phyloP scores from a whole-genome alignment of 257 asterid genomes.

The Solanum bukasovii region DNA sequence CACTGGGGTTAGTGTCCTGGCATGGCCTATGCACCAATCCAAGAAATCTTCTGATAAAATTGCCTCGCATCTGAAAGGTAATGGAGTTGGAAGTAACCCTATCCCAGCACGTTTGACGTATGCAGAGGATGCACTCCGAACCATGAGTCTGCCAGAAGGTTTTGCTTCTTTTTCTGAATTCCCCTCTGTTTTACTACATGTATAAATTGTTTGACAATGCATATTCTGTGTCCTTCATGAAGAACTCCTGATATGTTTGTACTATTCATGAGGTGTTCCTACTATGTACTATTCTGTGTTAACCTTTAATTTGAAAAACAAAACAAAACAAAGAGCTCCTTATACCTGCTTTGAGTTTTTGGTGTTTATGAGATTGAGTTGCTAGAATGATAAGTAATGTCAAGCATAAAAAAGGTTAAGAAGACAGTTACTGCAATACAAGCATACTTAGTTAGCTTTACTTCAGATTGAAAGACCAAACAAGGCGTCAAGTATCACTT shows the following conservation, averaged over 20 bases:
- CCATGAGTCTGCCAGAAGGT: conserved; percentile 93
- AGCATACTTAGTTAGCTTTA: not conserved
- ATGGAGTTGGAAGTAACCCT: conserved; percentile 22
- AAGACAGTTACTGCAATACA: not conserved
- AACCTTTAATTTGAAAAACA: not conserved
- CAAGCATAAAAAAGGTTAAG: not conserved
- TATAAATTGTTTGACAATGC: not conserved
- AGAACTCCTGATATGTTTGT: not conserved
- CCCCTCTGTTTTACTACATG: not conserved
- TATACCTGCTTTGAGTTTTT: not conserved
- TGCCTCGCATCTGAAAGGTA: conserved; percentile 29
- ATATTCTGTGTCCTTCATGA: not conserved
- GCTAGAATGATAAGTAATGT: not conserved
- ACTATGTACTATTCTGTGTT: not conserved
- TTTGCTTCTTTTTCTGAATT: not conserved
- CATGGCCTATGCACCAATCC: conserved; percentile 64
- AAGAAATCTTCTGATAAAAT: conserved; percentile 23
- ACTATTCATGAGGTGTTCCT: not conserved
- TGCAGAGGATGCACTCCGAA: conserved; percentile 76
- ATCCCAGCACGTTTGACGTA: conserved; percentile 54
- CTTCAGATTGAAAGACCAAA: not conserved
- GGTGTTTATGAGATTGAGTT: not conserved
- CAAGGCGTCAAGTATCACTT: not conserved
- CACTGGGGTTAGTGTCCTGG: conserved; percentile 62
- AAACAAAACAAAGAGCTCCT: not conserved